Evolutionary conservation across 495 filamentous ascomycete species (phyloP).

Genomic region (Oidiodendron maius): DNA sequence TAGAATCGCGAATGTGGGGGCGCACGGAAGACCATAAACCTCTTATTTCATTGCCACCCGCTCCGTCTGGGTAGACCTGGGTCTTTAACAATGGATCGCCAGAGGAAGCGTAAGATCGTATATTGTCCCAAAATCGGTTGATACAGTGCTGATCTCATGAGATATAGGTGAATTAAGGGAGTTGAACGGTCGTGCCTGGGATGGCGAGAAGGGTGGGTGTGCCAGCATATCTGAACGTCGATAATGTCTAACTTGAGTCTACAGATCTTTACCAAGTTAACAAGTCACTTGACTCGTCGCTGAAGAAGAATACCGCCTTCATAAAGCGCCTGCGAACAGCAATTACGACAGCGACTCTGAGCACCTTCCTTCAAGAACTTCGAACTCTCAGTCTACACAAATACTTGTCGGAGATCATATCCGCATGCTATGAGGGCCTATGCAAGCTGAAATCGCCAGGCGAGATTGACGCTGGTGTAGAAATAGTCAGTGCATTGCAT

Average conservation of each 20-base stretch:
- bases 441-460: constrained; percentile 84
- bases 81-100: constrained; percentile 63
- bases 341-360: constrained; percentile 67
- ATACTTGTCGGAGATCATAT: constrained; percentile 96
- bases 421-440: constrained; percentile 94
- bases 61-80: constrained; percentile 4
- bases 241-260: constrained; percentile 5
- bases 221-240: background rate
- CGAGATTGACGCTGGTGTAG: constrained; percentile 86
- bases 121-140: background rate
- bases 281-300: constrained; percentile 83
- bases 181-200: constrained; percentile 82
- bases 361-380: constrained; percentile 86
- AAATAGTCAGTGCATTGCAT: constrained; percentile 89
- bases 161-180: constrained; percentile 76
- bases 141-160: constrained; percentile 25
- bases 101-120: constrained; percentile 64
- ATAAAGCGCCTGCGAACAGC: constrained; percentile 94
- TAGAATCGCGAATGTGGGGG: constrained; percentile 22
- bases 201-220: constrained; percentile 73
- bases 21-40: constrained; percentile 14
- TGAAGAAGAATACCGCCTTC: constrained; percentile 99
- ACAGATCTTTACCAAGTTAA: constrained; percentile 75
- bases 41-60: constrained; percentile 2
- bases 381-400: constrained; percentile 90